Evolutionary conservation across 2,329 filamentous ascomycete genomes (phyloP).

Genomic region (Daldinia eschscholtzii): DNA sequence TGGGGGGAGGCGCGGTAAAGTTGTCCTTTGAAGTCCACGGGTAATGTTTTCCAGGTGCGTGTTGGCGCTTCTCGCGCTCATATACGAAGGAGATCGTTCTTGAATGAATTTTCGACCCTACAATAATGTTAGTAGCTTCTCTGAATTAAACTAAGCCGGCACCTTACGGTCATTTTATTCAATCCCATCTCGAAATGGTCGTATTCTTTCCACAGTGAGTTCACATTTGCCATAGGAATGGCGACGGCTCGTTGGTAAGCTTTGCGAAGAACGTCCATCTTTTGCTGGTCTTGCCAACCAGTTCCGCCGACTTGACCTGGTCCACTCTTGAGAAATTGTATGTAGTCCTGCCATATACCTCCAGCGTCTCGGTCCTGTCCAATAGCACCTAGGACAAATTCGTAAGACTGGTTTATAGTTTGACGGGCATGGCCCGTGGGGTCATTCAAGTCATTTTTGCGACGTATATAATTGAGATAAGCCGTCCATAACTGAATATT

Average conservation of each 20-base stretch:
- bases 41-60: slow-evolving; percentile 92
- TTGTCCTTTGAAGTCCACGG: slow-evolving; percentile 79
- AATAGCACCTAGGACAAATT: slow-evolving; percentile 89
- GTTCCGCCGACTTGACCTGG: slow-evolving; percentile 88
- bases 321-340: slow-evolving; percentile 90
- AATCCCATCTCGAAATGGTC: slow-evolving; percentile 94
- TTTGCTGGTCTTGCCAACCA: slow-evolving; percentile 96
- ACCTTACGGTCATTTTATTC: slow-evolving; percentile 88
- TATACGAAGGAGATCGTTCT: slow-evolving; percentile 91
- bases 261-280: slow-evolving; percentile 93
- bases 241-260: slow-evolving; percentile 91
- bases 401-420: slow-evolving; percentile 87
- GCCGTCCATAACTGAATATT: slow-evolving; percentile 91
- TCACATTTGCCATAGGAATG: slow-evolving; percentile 85
- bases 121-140: slow-evolving; percentile 41
- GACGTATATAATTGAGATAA: slow-evolving; percentile 95
- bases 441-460: slow-evolving; percentile 90
- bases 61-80: slow-evolving; percentile 93
- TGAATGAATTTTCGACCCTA: slow-evolving; percentile 94
- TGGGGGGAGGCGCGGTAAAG: slow-evolving; percentile 84
- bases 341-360: slow-evolving; percentile 92
- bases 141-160: slow-evolving; percentile 6
- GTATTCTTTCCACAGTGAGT: slow-evolving; percentile 95
- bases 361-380: slow-evolving; percentile 93
- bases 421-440: slow-evolving; percentile 79